phyloP scores from a whole-genome alignment of 305 asterid species.

The Nicotiana rustica region DNA sequence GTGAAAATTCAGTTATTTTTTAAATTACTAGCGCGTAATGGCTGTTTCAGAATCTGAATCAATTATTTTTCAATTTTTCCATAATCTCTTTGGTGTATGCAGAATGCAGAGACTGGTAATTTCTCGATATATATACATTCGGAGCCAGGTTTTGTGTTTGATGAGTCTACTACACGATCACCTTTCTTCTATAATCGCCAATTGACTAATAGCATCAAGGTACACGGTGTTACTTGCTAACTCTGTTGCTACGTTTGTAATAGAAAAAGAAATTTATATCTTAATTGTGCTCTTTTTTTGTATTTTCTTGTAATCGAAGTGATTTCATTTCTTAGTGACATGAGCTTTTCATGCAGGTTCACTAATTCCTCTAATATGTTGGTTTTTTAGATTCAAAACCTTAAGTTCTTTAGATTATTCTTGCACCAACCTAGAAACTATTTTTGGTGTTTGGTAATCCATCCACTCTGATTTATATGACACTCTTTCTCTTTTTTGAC shows the following conservation, averaged over 20 bases:
- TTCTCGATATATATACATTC: slow-evolving; percentile 82
- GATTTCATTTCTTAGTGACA: neutral
- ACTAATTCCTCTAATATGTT: neutral
- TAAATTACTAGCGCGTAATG: neutral
- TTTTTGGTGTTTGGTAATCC: neutral
- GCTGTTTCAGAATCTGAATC: neutral
- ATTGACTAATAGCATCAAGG: slow-evolving; percentile 76
- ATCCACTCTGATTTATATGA: neutral
- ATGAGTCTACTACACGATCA: slow-evolving; percentile 80
- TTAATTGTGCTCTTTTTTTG: neutral
- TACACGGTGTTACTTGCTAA: slow-evolving; percentile 38
- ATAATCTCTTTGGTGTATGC: slow-evolving; percentile 43
- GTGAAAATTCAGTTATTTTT: neutral
- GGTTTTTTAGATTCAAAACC: neutral
- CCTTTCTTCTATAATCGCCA: slow-evolving; percentile 69
- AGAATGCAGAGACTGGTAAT: slow-evolving; percentile 71
- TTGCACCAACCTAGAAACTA: neutral
- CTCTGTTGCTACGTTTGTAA: slow-evolving; percentile 5
- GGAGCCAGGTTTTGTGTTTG: slow-evolving; percentile 84
- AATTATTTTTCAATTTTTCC: too few relatives aligned
- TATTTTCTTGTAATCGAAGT: neutral
- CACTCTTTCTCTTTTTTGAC: neutral
- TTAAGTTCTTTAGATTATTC: neutral
- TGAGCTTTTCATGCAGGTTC: neutral
- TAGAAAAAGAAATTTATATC: neutral